phyloP scores from a whole-genome alignment of 2,329 filamentous ascomycete species.

The Penicillium sp. region DNA sequence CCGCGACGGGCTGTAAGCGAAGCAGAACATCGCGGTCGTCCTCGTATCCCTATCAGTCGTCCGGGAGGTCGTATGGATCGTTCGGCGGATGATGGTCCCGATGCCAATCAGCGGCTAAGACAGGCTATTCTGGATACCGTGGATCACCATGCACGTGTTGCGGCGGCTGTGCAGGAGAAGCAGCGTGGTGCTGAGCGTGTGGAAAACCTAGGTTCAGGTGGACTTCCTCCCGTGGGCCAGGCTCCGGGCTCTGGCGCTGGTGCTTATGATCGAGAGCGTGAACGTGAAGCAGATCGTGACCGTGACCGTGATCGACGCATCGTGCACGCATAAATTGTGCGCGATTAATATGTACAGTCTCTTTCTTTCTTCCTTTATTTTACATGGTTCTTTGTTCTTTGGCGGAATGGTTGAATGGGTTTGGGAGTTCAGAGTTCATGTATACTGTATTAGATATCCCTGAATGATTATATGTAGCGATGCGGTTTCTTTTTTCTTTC shows the following conservation, averaged over 20 bases:
- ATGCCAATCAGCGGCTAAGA: conserved; percentile 42
- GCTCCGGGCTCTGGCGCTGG: not conserved
- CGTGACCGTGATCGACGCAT: conserved; percentile 31
- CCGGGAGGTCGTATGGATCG: not conserved
- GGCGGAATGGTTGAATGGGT: conserved; percentile 14
- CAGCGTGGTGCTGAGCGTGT: conserved; percentile 26
- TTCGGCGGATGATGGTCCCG: conserved; percentile 38
- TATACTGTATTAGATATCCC: conserved; percentile 9
- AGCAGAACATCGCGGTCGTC: conserved; percentile 28
- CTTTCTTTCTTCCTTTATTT: conserved; percentile 9
- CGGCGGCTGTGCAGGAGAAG: conserved; percentile 34
- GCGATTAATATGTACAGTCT: conserved; percentile 13
- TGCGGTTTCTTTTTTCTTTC: not conserved
- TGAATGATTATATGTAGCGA: conserved; percentile 4
- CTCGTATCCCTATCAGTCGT: not conserved
- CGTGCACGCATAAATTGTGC: conserved; percentile 22
- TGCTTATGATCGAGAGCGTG: conserved; percentile 12
- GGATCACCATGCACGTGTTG: conserved; percentile 38
- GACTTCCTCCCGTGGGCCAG: not conserved
- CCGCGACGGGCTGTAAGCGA: conserved; percentile 42
- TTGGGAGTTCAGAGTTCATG: conserved; percentile 1
- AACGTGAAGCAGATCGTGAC: conserved; percentile 21
- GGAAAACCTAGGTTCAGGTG: conserved; percentile 7
- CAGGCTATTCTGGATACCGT: conserved; percentile 46
- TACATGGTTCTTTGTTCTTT: conserved; percentile 10